Evolutionary conservation across 1,284 basidiomycete species (phyloP), one percentile per base, ranked within the genome.

Genomic region (Mycosarcoma mackinlayi): DNA sequence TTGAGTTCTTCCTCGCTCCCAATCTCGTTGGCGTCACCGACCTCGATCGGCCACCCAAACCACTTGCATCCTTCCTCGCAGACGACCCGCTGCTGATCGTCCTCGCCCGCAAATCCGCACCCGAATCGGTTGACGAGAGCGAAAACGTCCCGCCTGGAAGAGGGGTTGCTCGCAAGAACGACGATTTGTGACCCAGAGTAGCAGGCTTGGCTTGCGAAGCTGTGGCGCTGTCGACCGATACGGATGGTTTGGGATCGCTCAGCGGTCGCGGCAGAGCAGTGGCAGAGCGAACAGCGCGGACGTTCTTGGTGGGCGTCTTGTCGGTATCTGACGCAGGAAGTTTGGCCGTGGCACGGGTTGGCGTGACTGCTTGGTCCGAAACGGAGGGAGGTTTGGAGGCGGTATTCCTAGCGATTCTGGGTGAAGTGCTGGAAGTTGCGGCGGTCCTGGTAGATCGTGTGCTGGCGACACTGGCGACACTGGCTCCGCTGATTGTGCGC

Each of bases 91-190:
- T 39, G 53, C 60, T 60, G 19, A 62, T 7, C 11, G 50, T 61
- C 10, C 59, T 35, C 5, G 58, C 42, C 6, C 59, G 27, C 31
- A 65, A 30, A 23, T 40, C 64, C 24, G 39, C 33, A 4, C 58
- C 54, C 0, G 55, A 55, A 21, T 61, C 46, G 6, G 59, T 59
- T 27, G 61, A 38, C 0, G 66, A 56, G 13, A 71, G 50, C 5
- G 57, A 61, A 16, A 71, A 71, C 9, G 61, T 66, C 0, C 68
- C 68, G 7, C 68, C 64, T 4, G 73, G 73, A n/a, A 57, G 58
- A 1, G 73, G 73, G 2, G 68, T 75, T 0, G 73, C 69, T 14
- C 65, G 61, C 3, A 75, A 35, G 50, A 64, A 75, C 18, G 57
- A 57, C 13, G 59, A 56, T 11, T 68, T 73, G n/a, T 41, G 28